Evolutionary conservation across 2,329 filamentous ascomycete genomes (phyloP), one percentile per base, ranked within the genome.

Genomic region (Aspergillus eucalypticola): DNA sequence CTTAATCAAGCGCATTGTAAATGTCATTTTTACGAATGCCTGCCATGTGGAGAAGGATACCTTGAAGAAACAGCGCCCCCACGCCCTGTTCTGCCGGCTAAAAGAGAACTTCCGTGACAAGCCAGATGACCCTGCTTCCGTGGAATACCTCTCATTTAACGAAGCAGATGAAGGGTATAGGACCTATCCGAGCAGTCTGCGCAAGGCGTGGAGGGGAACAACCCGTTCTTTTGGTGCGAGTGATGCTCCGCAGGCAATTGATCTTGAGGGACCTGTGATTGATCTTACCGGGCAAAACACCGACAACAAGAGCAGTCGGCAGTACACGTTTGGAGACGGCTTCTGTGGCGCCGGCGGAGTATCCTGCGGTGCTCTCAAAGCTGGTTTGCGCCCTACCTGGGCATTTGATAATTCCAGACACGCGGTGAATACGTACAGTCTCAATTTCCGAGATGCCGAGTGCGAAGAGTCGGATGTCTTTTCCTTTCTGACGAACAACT

Each of bases 281-380:
- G 70, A 70, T 56, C 64, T 73, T 5, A 66, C 66, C 3, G 49
- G 19, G 1, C 27, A 60, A 6, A 39, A 38, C 3, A 21, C 46
- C 3, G 13, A 35, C 1, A 85, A 38, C 11, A 60, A 19, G 27
- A 51, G 8, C n/a, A 39, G 41, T 13, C 64, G 67, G 3, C 79
- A 78, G 41, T 91, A 91, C 61, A 90, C 86, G 0, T 85, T 88
- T 23, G 89, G 86, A 1, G 91, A 95, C 68, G 82, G 84, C 0
- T 95, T 91, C 64, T 89, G 86, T 35, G 90, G 91, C 1, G 89
- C 84, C 1, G 90, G 91, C 0, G 91, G 91, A 0, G 60, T 66
- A 3, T 64, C 64, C 10, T 64, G 62, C 39, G 64, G 64, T 10
- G 64, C 64, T 21, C 58, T 56, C 4, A 13, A 77, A 52, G 84